Evolutionary conservation across 2,329 filamentous ascomycete genomes (phyloP).

Genomic region (Colletotrichum chrysophilum): DNA sequence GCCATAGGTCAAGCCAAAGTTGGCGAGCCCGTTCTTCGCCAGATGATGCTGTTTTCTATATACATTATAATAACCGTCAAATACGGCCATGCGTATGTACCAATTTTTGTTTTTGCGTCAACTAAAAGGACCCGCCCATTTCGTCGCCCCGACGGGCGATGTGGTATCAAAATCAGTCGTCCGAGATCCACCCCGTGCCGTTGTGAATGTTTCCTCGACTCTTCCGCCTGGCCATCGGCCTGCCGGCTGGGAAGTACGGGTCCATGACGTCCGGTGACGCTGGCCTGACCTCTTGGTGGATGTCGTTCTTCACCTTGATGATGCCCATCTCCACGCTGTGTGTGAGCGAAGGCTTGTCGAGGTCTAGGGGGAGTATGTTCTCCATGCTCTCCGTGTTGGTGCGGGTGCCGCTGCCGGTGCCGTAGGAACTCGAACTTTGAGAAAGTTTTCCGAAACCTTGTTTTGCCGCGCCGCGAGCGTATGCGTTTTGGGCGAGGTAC

Average conservation of each 20-base stretch:
- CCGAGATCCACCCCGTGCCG: conserved; percentile 9
- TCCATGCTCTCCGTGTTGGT: conserved; percentile 9
- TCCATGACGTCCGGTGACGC: conserved; percentile 9
- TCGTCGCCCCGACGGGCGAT: background rate
- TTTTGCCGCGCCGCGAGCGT: background rate
- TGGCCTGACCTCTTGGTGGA: background rate
- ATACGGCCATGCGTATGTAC: background rate
- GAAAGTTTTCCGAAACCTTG: background rate
- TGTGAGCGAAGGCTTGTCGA: conserved; percentile 3
- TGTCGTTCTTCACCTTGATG: conserved; percentile 10
- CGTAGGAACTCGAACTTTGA: conserved; percentile 4
- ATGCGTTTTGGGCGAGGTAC: conserved; percentile 3
- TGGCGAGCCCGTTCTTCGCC: background rate
- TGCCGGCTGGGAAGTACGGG: conserved; percentile 11
- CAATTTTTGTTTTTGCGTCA: background rate
- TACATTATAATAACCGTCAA: conserved; percentile 5
- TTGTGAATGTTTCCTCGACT: background rate
- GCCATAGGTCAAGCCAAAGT: background rate
- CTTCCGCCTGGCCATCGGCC: conserved; percentile 3
- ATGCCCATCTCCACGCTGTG: conserved; percentile 20
- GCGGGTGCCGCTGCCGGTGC: background rate
- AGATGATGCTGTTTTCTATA: background rate
- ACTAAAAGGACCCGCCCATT: background rate
- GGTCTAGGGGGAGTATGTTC: conserved; percentile 9
- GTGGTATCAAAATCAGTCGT: background rate